Evolutionary conservation across 2,329 filamentous ascomycete genomes (phyloP).

Genomic region (Madurella fahalii): DNA sequence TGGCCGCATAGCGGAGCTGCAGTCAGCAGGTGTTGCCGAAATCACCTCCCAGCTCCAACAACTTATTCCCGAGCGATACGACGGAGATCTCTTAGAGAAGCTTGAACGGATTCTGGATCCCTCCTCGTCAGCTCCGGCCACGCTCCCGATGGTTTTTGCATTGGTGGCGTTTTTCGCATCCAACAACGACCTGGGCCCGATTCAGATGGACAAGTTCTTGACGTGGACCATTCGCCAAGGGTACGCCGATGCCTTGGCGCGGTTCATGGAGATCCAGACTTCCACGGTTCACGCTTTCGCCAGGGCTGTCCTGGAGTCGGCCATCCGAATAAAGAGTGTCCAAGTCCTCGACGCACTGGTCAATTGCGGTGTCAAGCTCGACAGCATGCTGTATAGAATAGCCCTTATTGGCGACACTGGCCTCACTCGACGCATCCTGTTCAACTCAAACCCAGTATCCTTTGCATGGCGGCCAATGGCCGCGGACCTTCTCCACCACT

Average conservation of each 20-base stretch:
- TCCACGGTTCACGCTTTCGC: slow-evolving; percentile 7
- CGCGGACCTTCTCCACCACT: not conserved
- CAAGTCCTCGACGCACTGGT: not conserved
- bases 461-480: not conserved
- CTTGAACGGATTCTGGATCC: not conserved
- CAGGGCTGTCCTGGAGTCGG: not conserved
- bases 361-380: not conserved
- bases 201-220: slow-evolving; percentile 2
- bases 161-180: slow-evolving; percentile 5
- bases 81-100: not conserved
- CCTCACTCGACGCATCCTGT: slow-evolving; percentile 2
- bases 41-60: not conserved
- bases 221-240: not conserved
- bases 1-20: not conserved
- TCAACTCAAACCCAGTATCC: not conserved
- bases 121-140: not conserved
- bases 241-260: not conserved
- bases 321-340: not conserved
- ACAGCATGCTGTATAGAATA: not conserved
- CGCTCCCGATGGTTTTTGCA: slow-evolving; percentile 4
- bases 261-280: slow-evolving; percentile 1
- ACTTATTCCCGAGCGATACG: slow-evolving; percentile 1
- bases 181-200: not conserved
- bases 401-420: not conserved
- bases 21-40: not conserved